phyloP scores from a whole-genome alignment of 2,329 filamentous ascomycete species.

The Geosmithia flava region DNA sequence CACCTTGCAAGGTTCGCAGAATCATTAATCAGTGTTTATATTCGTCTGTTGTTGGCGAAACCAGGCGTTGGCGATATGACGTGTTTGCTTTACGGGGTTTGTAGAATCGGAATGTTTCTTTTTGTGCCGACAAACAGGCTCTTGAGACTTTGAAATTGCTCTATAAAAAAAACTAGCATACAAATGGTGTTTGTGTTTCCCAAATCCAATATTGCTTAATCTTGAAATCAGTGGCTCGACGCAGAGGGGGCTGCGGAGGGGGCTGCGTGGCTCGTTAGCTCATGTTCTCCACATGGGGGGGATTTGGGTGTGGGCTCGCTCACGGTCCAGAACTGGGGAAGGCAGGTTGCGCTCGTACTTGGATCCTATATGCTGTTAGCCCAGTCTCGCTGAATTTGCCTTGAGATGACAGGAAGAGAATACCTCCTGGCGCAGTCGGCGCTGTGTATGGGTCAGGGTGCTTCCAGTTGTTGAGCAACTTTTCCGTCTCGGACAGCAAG shows the following conservation, averaged over 20 bases:
- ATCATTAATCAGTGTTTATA: too few relatives aligned
- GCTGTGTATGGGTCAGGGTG: conserved; percentile 88
- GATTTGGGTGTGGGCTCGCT: conserved; percentile 24
- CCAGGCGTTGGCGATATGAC: background rate
- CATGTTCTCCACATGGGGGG: background rate
- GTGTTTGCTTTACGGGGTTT: too few relatives aligned
- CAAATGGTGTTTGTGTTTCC: background rate
- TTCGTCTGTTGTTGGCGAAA: background rate
- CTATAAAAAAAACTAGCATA: background rate
- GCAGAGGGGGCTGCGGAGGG: background rate
- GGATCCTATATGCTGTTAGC: conserved; percentile 47
- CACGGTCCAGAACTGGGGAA: conserved; percentile 67
- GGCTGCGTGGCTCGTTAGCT: background rate
- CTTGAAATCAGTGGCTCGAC: background rate
- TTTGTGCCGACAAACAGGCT: background rate
- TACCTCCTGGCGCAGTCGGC: conserved; percentile 89
- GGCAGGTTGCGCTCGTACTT: conserved; percentile 95
- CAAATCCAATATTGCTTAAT: background rate
- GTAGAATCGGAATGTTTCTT: background rate
- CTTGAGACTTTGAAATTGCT: background rate
- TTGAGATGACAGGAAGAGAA: background rate
- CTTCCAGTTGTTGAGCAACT: conserved; percentile 85
- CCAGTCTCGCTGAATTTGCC: background rate
- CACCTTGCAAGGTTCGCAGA: too few relatives aligned
- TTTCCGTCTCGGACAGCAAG: conserved; percentile 78